These are phyloP conservation scores for Hysterium pulicare DNA, from an alignment of 2,329 filamentous ascomycete genomes.

Conservation along the genomic window DNA sequence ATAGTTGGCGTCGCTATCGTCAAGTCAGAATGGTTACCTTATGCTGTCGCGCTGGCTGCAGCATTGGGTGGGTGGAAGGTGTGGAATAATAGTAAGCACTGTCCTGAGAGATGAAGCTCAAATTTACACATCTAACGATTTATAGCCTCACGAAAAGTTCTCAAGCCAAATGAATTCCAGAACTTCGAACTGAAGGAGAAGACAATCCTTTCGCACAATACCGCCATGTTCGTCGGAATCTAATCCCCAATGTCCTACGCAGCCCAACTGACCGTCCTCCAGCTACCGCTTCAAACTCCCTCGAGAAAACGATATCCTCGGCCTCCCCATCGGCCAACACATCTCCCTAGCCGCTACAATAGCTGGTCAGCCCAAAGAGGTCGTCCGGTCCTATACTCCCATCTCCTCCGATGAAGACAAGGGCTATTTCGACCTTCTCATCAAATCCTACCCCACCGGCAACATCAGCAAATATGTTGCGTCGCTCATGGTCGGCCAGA, in stretches of 20 bases:
- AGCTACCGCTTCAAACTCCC: conserved; percentile 93
- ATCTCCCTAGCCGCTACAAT: conserved; percentile 78
- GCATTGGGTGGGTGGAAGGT: conserved; percentile 69
- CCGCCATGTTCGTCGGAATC: conserved; percentile 69
- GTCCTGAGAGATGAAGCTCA: neutral
- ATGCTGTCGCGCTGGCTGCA: conserved; percentile 65
- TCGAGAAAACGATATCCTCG: conserved; percentile 73
- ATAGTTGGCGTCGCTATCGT: conserved; percentile 72
- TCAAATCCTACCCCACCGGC: conserved; percentile 96
- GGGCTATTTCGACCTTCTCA: conserved; percentile 91
- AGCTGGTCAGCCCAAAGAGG: conserved; percentile 41
- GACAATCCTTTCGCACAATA: conserved; percentile 95
- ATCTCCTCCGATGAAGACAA: conserved; percentile 49
- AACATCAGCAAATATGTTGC: conserved; percentile 96
- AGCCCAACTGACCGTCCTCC: conserved; percentile 12
- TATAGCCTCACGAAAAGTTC: conserved; percentile 71
- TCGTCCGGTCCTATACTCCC: conserved; percentile 42
- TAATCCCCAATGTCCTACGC: no score
- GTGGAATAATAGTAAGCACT: conserved; percentile 62
- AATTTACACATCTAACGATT: conserved; percentile 5
- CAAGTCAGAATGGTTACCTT: conserved; percentile 68
- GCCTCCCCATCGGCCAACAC: conserved; percentile 97
- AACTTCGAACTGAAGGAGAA: conserved; percentile 92
- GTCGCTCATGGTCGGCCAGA: conserved; percentile 70
- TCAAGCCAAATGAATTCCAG: conserved; percentile 86